Base-by-base conservation (phyloP, 306 rosid genomes). In the Cicer pinnatifidum region DNA sequence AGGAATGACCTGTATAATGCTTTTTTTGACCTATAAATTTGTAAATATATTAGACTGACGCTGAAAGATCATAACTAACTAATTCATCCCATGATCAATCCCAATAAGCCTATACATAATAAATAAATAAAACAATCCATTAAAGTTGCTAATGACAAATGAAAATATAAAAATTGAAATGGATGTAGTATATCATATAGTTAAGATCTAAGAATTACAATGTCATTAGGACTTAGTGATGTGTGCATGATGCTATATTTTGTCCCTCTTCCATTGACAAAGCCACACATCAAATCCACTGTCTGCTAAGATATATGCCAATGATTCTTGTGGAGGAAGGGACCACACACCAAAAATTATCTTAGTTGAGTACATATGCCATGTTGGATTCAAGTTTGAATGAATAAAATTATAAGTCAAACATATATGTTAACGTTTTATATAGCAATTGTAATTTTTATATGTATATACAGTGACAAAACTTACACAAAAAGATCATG, bases 61-160 rank as follows among this genome's bases (percentile, higher is more conserved):
- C 88, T 6, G 90, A 83, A 54, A 92, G 86, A 72, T 92, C 96
- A 78, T 87, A 83, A 43, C 90, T 82, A 11, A 78, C 86, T 38
- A 92, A 78, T 75, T 90, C 96, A 86, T 90, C 96, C 95, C 92
- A 92, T 59, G 98, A 83, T 96, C 98, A 92, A n/a, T 92, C 67
- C 98, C 92, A 92, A 46, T 84, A 93, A 37, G 75, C 83, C 98
- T 93, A 82, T 7, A 70, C 47, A 48, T 16, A 23, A 38, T 37
- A n/a, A 72, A 59, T n/a, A 28, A 58, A 28, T 11, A 6, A 69
- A 51, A 8, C 56, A 16, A 50, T 67, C 37, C 11, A 9, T 17
- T 28, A 28, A 57, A 9, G 1, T 19, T 54, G 0, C 20, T 13
- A 50, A 50, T 2, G 4, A 13, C 13, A 13, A 8, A 0, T 1